Conservation (phyloP, 768 basidiomycete species). For the Amanita exitialis region DNA sequence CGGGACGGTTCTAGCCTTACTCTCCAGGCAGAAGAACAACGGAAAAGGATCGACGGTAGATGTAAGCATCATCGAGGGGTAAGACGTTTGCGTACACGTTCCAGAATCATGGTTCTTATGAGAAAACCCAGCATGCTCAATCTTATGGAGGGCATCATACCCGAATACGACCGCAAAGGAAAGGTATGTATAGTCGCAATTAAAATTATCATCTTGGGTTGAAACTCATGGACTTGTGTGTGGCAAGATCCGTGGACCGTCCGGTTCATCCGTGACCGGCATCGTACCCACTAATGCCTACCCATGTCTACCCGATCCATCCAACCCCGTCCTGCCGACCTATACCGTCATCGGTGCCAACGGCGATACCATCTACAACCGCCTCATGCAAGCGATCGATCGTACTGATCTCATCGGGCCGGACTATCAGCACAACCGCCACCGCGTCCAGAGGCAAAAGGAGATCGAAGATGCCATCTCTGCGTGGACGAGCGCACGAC, state of each 20-base stretch:
- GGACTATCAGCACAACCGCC: slow-evolving; percentile 42
- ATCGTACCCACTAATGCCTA: slow-evolving; percentile 72
- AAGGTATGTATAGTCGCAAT: slow-evolving; percentile 27
- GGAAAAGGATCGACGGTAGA: slow-evolving; percentile 49
- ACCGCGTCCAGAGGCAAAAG: slow-evolving; percentile 52
- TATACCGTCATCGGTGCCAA: slow-evolving; percentile 70
- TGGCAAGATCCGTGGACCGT: slow-evolving; percentile 53
- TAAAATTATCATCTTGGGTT: neutral
- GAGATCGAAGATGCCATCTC: slow-evolving; percentile 58
- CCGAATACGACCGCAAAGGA: slow-evolving; percentile 64
- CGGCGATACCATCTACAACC: slow-evolving; percentile 58
- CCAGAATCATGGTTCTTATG: neutral
- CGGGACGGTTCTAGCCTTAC: slow-evolving; percentile 59
- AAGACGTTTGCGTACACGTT: neutral
- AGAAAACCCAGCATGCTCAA: slow-evolving; percentile 51
- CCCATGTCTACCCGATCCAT: slow-evolving; percentile 44
- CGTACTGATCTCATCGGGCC: slow-evolving; percentile 52
- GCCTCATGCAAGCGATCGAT: slow-evolving; percentile 51
- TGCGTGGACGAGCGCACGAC: slow-evolving; percentile 42
- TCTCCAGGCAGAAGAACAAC: slow-evolving; percentile 31
- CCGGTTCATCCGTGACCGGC: slow-evolving; percentile 66
- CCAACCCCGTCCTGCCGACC: slow-evolving; percentile 28
- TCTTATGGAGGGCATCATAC: slow-evolving; percentile 69
- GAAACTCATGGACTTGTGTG: neutral
- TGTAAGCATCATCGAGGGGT: slow-evolving; percentile 70